Evolutionary conservation across 495 filamentous ascomycete genomes (phyloP).

Genomic region (Usnea hakonensis): DNA sequence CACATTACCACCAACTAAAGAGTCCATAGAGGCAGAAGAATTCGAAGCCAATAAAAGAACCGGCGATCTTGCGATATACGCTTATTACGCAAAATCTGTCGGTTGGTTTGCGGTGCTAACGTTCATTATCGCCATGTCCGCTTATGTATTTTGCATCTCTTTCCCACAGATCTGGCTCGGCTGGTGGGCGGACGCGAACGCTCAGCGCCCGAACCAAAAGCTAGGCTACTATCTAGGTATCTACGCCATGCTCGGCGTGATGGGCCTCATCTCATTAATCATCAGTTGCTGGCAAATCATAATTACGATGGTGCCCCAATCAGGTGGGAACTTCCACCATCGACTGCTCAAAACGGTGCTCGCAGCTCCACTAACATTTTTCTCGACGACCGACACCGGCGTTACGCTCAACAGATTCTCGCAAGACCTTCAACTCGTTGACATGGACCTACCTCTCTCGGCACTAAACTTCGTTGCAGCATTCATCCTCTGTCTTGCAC

Average conservation of each 20-base stretch:
- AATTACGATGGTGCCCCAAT: slow-evolving; percentile 47
- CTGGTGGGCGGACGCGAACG: slow-evolving; percentile 46
- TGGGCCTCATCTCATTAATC: slow-evolving; percentile 38
- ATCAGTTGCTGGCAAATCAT: slow-evolving; percentile 46
- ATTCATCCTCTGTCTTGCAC: slow-evolving; percentile 40
- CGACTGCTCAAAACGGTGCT: slow-evolving; percentile 44
- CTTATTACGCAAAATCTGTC: slow-evolving; percentile 49
- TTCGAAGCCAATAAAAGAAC: slow-evolving; percentile 34
- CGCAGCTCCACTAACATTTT: slow-evolving; percentile 41
- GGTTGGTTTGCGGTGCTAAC: slow-evolving; percentile 40
- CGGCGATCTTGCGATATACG: slow-evolving; percentile 50
- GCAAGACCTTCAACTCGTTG: slow-evolving; percentile 54
- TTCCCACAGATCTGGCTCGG: slow-evolving; percentile 49
- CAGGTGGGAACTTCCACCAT: slow-evolving; percentile 43
- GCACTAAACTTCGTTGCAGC: slow-evolving; percentile 41
- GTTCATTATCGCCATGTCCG: slow-evolving; percentile 37
- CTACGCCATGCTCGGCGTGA: slow-evolving; percentile 44
- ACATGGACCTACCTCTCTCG: slow-evolving; percentile 46
- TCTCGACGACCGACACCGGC: slow-evolving; percentile 40
- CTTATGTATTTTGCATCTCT: slow-evolving; percentile 40
- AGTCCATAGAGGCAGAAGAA: not conserved
- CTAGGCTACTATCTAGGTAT: slow-evolving; percentile 49
- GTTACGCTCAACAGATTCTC: slow-evolving; percentile 48
- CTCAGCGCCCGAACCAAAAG: slow-evolving; percentile 32
- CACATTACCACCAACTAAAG: not conserved